Conservation (phyloP, 2,329 filamentous ascomycete genomes). For the Cladosporium halotolerans region DNA sequence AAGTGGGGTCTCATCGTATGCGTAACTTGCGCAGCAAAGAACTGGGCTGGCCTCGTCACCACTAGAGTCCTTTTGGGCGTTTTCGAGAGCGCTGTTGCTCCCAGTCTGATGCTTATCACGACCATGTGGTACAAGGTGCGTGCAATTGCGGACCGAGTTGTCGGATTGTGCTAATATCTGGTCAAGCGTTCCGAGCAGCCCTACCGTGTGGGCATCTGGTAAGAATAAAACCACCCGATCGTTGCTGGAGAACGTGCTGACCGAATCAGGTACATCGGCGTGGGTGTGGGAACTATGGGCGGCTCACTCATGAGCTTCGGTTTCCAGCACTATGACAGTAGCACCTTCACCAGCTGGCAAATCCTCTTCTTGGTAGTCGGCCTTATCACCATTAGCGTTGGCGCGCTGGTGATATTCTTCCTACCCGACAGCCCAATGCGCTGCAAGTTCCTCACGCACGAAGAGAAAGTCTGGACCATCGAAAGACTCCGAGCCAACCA, state of each 20-base stretch:
- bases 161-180: not conserved
- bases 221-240: not conserved
- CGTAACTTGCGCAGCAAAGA: conserved; percentile 50
- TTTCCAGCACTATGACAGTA: conserved; percentile 21
- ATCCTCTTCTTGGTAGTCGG: conserved; percentile 21
- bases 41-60: conserved; percentile 52
- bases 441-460: conserved; percentile 59
- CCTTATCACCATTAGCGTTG: conserved; percentile 16
- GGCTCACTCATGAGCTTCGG: conserved; percentile 59
- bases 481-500: conserved; percentile 39
- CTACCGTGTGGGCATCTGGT: conserved; percentile 24
- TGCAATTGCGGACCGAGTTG: not conserved
- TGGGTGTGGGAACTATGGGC: conserved; percentile 63
- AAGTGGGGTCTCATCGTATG: conserved; percentile 57
- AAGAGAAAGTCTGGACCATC: conserved; percentile 43
- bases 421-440: conserved; percentile 56
- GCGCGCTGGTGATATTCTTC: conserved; percentile 12
- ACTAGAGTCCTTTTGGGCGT: conserved; percentile 60
- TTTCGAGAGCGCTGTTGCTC: conserved; percentile 63
- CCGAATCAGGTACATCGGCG: conserved; percentile 56
- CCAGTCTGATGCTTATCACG: conserved; percentile 58
- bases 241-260: not conserved
- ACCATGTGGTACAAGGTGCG: conserved; percentile 61
- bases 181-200: conserved; percentile 40
- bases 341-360: conserved; percentile 16